Evolutionary conservation across 805 yeast species (phyloP), one percentile per base, ranked within the genome.

Genomic region (Suhomyces sp.): DNA sequence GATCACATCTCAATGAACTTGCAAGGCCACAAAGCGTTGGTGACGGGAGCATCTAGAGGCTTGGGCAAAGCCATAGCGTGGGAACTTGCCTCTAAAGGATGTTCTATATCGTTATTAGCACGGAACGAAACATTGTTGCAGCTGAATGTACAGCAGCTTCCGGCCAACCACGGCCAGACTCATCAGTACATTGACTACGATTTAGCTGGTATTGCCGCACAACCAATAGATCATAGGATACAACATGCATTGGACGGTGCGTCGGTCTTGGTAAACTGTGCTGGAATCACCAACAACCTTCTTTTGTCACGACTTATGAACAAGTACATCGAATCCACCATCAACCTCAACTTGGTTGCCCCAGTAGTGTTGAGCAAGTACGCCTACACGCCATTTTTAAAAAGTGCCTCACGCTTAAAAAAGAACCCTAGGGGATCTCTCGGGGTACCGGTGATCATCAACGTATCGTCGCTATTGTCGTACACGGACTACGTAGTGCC

Each of bases 11-110:
- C n/a, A 10, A 54, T 54, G 57, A 52, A 50, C 17, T 48, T 54
- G 6, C 27, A 41, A 4, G 60, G 60, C 5, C 57, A 54, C 52
- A 74, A 75, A n/a, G 86, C 85, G 0, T 57, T 82, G 4, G 67
- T 86, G 2, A 86, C 90, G 0, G 94, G 94, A 1, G 91, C 86
- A 0, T 83, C 91, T 0, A 69, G 78, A 45, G 93, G 94, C 0
- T 70, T 87, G 12, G 94, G 94, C 0, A 68, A 73, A 3, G 76
- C 77, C 0, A 78, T 88, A 15, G 86, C 90, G 0, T 57, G 63
- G 33, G 64, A 60, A 29, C 69, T 87, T 26, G 80, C 89, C 0
- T 47, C 56, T 0, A 58, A 71, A 27, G 92, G 92, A 1, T 78
- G 81, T 24, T 71, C 70, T 19, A 70, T 84, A 5, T 72, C 84